phyloP scores from a whole-genome alignment of 2,329 filamentous ascomycete genomes.

The Sphaerulina vaccinii region DNA sequence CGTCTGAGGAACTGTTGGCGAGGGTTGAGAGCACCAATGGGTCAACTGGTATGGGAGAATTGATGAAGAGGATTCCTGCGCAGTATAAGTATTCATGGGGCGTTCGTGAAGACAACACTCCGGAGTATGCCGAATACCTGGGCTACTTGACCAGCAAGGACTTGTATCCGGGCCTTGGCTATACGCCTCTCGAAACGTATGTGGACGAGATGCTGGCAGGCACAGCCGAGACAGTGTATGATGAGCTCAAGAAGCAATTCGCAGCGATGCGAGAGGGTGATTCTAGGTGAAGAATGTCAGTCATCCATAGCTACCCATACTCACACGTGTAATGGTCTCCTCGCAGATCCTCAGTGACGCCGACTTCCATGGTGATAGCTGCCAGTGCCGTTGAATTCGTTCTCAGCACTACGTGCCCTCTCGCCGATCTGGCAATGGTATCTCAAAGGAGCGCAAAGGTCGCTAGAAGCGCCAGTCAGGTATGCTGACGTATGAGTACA shows the following conservation, averaged over 20 bases:
- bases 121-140: slow-evolving; percentile 54
- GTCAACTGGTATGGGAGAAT: background rate
- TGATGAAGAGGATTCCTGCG: slow-evolving; percentile 31
- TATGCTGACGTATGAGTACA: slow-evolving; percentile 20
- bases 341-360: background rate
- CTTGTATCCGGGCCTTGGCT: slow-evolving; percentile 54
- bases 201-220: slow-evolving; percentile 44
- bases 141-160: slow-evolving; percentile 50
- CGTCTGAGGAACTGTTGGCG: slow-evolving; percentile 38
- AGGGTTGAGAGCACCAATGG: slow-evolving; percentile 35
- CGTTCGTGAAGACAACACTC: slow-evolving; percentile 55
- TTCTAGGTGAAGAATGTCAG: slow-evolving; percentile 11
- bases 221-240: slow-evolving; percentile 28
- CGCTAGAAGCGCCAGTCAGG: slow-evolving; percentile 16
- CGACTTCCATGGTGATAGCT: background rate
- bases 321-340: slow-evolving; percentile 1
- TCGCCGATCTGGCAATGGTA: slow-evolving; percentile 14
- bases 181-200: slow-evolving; percentile 42
- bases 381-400: background rate
- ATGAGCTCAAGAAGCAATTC: slow-evolving; percentile 44
- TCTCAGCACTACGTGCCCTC: slow-evolving; percentile 5
- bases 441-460: slow-evolving; percentile 24
- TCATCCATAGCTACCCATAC: background rate
- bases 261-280: slow-evolving; percentile 45
- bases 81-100: slow-evolving; percentile 51